These are phyloP conservation scores for Jamesozyma rosinii DNA, from an alignment of 805 yeast species.

Conservation along the genomic window DNA sequence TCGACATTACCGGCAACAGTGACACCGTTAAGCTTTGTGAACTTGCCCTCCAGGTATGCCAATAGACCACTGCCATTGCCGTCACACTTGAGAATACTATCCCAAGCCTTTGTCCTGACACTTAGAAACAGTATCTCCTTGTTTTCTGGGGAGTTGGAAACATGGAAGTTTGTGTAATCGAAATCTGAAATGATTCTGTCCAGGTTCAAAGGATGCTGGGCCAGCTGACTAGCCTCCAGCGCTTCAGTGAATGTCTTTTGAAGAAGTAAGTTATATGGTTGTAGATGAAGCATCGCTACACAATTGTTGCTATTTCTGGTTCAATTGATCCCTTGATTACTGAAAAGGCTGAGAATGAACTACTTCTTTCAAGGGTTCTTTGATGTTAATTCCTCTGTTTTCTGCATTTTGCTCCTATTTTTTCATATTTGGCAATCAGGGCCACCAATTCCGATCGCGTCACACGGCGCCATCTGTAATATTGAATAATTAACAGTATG, in stretches of 20 bases:
- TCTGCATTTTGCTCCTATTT: too few relatives aligned
- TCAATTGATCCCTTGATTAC: too few relatives aligned
- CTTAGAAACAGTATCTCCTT: slow-evolving; percentile 36
- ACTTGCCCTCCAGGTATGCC: slow-evolving; percentile 18
- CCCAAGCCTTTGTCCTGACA: slow-evolving; percentile 29
- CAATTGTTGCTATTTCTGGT: too few relatives aligned
- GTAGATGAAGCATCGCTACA: slow-evolving; percentile 74
- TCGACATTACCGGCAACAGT: slow-evolving; percentile 35
- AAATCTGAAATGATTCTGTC: slow-evolving; percentile 91
- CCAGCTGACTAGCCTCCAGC: slow-evolving; percentile 22
- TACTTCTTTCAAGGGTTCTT: too few relatives aligned
- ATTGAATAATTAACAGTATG: too few relatives aligned
- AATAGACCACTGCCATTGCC: slow-evolving; percentile 10
- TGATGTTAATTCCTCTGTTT: too few relatives aligned
- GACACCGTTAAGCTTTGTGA: slow-evolving; percentile 14
- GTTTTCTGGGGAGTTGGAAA: slow-evolving; percentile 54
- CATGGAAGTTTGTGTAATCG: slow-evolving; percentile 89
- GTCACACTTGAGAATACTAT: slow-evolving; percentile 17
- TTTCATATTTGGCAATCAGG: too few relatives aligned
- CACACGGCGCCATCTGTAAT: too few relatives aligned
- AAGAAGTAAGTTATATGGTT: slow-evolving; percentile 73
- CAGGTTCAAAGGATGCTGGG: slow-evolving; percentile 33
- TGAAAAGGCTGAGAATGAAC: too few relatives aligned
- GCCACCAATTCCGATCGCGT: too few relatives aligned
- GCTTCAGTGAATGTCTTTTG: slow-evolving; percentile 68